These are phyloP conservation scores for Lenwebbia sp. DNA, from an alignment of 345 rosid species.

Conservation along the genomic window DNA sequence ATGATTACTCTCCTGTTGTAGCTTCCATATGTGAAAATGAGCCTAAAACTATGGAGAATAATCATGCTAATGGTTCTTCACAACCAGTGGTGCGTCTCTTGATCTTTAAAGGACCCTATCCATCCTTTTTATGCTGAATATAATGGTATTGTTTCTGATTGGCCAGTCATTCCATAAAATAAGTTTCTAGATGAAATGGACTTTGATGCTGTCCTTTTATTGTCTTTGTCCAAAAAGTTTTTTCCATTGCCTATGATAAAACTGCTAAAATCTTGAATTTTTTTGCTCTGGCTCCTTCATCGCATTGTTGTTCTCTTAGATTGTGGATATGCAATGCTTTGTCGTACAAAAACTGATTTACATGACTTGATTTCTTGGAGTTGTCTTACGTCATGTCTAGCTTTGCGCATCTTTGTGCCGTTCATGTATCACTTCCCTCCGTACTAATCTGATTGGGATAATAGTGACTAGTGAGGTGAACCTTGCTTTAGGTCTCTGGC, in stretches of 20 bases:
- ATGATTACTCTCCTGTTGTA: slow-evolving; percentile 47
- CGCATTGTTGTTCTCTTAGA: not conserved
- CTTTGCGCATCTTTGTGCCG: not conserved
- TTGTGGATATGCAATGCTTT: not conserved
- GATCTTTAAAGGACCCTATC: too few species aligned
- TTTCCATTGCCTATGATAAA: too few species aligned
- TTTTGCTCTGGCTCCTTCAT: not conserved
- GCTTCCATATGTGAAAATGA: slow-evolving; percentile 31
- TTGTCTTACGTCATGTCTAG: not conserved
- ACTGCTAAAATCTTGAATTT: too few species aligned
- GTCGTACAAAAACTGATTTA: not conserved
- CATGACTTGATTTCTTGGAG: not conserved
- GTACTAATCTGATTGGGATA: not conserved
- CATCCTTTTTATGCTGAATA: not conserved
- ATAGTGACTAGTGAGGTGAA: not conserved
- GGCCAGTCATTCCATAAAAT: not conserved
- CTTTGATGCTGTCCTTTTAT: too few species aligned
- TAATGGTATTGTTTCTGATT: not conserved
- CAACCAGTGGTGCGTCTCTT: slow-evolving; percentile 36
- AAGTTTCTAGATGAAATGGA: too few species aligned
- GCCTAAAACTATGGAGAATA: slow-evolving; percentile 2
- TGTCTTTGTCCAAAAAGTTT: too few species aligned
- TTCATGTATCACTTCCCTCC: not conserved
- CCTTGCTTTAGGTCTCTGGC: not conserved
- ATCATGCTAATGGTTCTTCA: slow-evolving; percentile 7